A percentile compares a stretch with the other conserved stretches of the same genome.
Evolutionary conservation across 148 eudicot species (phyloP).

Genomic region (Chenopodium suecicum): DNA sequence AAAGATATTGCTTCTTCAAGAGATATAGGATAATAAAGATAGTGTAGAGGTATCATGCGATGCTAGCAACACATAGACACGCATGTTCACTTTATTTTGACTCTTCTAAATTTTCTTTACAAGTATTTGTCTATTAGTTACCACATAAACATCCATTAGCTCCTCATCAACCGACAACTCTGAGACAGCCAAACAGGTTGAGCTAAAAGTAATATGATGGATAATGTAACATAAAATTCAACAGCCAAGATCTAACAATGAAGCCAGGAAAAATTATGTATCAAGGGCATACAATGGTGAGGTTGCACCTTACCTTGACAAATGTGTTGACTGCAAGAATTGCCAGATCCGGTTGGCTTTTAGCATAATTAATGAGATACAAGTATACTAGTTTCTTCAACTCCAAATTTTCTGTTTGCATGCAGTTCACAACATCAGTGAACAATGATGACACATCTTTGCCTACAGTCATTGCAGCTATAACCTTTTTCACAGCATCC

Average conservation of each 20-base stretch:
- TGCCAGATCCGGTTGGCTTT: constrained; percentile 98
- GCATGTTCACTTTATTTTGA: background rate
- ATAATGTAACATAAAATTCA: background rate
- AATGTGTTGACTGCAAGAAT: constrained; percentile 98
- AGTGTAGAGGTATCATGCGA: background rate
- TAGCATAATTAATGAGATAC: constrained; percentile 96
- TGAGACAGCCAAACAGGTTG: background rate
- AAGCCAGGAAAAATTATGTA: background rate
- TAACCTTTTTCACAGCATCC: constrained; percentile 99
- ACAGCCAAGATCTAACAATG: background rate
- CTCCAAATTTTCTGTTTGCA: constrained; percentile 99
- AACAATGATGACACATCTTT: constrained; percentile 97
- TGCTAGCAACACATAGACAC: background rate
- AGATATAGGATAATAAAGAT: background rate
- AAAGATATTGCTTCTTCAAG: background rate
- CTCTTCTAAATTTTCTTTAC: background rate
- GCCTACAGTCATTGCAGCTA: constrained; percentile 99
- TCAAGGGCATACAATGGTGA: constrained; percentile 7
- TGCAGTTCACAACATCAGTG: constrained; percentile 97
- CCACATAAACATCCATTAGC: background rate
- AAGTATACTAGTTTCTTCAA: constrained; percentile 94
- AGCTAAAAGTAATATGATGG: background rate
- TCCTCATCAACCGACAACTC: background rate
- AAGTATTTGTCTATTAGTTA: background rate
- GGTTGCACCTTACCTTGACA: constrained; percentile 65